Evolutionary conservation across 768 basidiomycete species (phyloP), one percentile per base, ranked within the genome.

Genomic region (Trametes cinnabarina): DNA sequence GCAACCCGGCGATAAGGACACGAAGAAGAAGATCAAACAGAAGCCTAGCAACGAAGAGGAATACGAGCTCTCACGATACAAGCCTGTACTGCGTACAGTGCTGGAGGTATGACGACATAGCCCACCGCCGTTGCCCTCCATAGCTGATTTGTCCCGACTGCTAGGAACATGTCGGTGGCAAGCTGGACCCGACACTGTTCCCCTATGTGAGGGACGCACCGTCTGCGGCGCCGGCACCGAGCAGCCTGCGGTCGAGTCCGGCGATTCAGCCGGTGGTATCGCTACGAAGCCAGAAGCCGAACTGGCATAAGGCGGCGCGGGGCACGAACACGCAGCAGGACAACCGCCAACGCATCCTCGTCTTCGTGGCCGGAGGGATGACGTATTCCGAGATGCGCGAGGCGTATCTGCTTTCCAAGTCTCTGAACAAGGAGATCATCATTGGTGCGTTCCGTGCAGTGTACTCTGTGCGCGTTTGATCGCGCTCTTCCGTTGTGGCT

Each of bases 381-480:
- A 95, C 97, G 2, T 94, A 94, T 70, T 96, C 94, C 0, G 97
- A 99, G 73, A 88, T 95, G 72, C 81, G 96, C 58, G 85, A 94
- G 66, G 87, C 84, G 44, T 98, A 98, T 68, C 79, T 86, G 48
- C 77, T 96, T 15, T 89, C 92, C 3, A 78, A 76, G 46, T 70
- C 83, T 2, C 69, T 92, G 51, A 88, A 89, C 66, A 94, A 89
- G 72, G 97, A 99, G 65, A 82, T 98, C 51, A 90, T 86, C 72
- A 90, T 99, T 56, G 97, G 96, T 96, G 65, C 37, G 76, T 49
- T 32, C 30, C 12, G 30, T 12, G 30, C n/a, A n/a, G n/a, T n/a
- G n/a, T n/a, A n/a, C n/a, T n/a, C 30, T 32, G 7, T 32, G 30
- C 7, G 15, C 19, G 43, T 22, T n/a, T 43, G 9, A 26, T 23